A percentile compares a stretch with the other conserved stretches of the same genome.
Conservation (phyloP, 2,329 filamentous ascomycete species). For the Phialemonium atrogriseum region DNA sequence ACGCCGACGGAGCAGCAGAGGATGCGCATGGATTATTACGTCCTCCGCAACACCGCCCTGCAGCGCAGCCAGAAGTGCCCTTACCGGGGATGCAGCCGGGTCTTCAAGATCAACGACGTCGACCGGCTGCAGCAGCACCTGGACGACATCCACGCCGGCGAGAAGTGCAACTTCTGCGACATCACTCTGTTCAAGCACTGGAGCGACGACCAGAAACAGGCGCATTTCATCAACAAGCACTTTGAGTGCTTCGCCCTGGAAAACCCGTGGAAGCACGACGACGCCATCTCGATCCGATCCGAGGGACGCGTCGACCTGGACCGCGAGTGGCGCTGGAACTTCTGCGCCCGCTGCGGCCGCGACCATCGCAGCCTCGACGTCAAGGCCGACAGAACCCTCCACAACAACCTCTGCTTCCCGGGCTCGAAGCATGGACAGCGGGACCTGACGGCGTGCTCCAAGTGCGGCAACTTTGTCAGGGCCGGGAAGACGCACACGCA, state of each 20-base stretch:
- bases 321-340: slow-evolving; percentile 10
- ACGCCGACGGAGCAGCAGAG: slow-evolving; percentile 30
- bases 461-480: slow-evolving; percentile 6
- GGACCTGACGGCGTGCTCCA: slow-evolving; percentile 6
- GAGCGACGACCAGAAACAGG: slow-evolving; percentile 13
- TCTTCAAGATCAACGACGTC: slow-evolving; percentile 20
- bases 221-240: slow-evolving; percentile 24
- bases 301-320: slow-evolving; percentile 1
- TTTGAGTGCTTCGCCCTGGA: slow-evolving; percentile 6
- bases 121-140: slow-evolving; percentile 27
- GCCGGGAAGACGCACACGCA: not conserved
- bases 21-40: slow-evolving; percentile 25
- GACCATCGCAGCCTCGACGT: slow-evolving; percentile 8
- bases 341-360: slow-evolving; percentile 12
- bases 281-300: slow-evolving; percentile 2
- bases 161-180: slow-evolving; percentile 28
- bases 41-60: slow-evolving; percentile 24
- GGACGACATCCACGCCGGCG: slow-evolving; percentile 20
- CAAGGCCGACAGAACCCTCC: slow-evolving; percentile 8
- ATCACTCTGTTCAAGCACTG: slow-evolving; percentile 21
- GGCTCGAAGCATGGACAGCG: slow-evolving; percentile 2
- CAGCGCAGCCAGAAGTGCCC: slow-evolving; percentile 28
- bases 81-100: slow-evolving; percentile 25
- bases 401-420: slow-evolving; percentile 12
- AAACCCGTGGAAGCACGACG: not conserved